phyloP scores from a whole-genome alignment of 73 alveolate genomes.

The Effrenium voratum region DNA sequence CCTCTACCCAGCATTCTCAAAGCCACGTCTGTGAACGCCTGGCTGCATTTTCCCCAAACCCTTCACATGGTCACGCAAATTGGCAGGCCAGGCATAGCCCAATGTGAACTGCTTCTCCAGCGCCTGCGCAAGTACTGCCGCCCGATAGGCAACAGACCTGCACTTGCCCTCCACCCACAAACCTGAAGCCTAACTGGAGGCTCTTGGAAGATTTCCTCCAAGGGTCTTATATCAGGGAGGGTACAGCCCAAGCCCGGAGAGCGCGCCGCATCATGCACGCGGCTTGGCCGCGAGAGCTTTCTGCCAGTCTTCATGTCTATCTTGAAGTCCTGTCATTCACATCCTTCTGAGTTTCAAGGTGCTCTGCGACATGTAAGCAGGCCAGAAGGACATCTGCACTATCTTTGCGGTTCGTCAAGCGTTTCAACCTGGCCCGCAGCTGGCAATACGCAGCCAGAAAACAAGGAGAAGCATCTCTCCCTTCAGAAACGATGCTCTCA shows the following conservation, averaged over 20 bases:
- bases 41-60: background rate
- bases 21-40: constrained; percentile 87
- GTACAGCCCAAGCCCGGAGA: too few species aligned
- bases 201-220: too few species aligned
- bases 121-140: constrained; percentile 28
- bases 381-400: constrained; percentile 64
- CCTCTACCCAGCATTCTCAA: constrained; percentile 46
- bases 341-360: background rate
- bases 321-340: constrained; percentile 69
- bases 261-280: constrained; percentile 86
- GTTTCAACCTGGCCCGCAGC: constrained; percentile 50
- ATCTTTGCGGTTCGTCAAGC: constrained; percentile 83
- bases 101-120: constrained; percentile 77
- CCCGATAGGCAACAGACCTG: too few species aligned
- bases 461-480: background rate
- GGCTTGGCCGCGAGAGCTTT: constrained; percentile 87
- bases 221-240: too few species aligned
- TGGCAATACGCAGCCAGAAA: background rate
- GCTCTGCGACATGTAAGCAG: background rate
- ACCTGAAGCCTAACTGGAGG: too few species aligned
- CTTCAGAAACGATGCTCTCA: background rate
- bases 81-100: constrained; percentile 48
- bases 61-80: background rate
- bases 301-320: constrained; percentile 91
- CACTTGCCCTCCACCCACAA: too few species aligned